phyloP scores from a whole-genome alignment of 306 rosid species.

The Fagus sylvatica region DNA sequence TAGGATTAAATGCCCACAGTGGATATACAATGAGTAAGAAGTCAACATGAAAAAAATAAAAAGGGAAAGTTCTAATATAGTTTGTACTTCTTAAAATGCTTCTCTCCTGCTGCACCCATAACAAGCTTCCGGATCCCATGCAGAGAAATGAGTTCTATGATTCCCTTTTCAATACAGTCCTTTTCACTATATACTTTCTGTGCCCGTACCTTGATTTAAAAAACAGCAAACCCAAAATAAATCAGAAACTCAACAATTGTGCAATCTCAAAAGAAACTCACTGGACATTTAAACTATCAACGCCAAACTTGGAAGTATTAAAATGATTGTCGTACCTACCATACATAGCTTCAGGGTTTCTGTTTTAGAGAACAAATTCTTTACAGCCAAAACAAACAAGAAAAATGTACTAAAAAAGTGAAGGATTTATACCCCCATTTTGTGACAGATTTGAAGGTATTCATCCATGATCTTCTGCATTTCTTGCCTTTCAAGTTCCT shows the following conservation, averaged over 20 bases:
- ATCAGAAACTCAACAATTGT: not conserved
- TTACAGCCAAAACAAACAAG: not conserved
- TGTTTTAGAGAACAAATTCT: not conserved
- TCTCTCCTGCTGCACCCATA: constrained; percentile 93
- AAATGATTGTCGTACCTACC: no score
- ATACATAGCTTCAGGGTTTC: not conserved
- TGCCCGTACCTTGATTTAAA: constrained; percentile 47
- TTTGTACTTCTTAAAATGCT: constrained; percentile 56
- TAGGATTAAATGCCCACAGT: not conserved
- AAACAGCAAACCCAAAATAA: not conserved
- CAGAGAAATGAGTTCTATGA: constrained; percentile 61
- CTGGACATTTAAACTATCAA: no score
- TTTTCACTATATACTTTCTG: constrained; percentile 47
- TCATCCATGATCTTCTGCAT: constrained; percentile 57
- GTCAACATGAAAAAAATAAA: not conserved
- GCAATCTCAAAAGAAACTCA: not conserved
- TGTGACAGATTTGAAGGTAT: constrained; percentile 53
- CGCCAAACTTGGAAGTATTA: no score
- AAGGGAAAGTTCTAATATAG: constrained; percentile 3
- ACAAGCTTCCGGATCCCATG: constrained; percentile 56
- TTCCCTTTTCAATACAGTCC: constrained; percentile 70
- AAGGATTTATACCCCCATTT: constrained; percentile 62
- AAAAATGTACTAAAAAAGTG: constrained; percentile 1
- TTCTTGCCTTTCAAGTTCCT: constrained; percentile 56
- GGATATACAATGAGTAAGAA: not conserved